phyloP scores from a whole-genome alignment of 495 filamentous ascomycete species.

The Xylaria intraflava region DNA sequence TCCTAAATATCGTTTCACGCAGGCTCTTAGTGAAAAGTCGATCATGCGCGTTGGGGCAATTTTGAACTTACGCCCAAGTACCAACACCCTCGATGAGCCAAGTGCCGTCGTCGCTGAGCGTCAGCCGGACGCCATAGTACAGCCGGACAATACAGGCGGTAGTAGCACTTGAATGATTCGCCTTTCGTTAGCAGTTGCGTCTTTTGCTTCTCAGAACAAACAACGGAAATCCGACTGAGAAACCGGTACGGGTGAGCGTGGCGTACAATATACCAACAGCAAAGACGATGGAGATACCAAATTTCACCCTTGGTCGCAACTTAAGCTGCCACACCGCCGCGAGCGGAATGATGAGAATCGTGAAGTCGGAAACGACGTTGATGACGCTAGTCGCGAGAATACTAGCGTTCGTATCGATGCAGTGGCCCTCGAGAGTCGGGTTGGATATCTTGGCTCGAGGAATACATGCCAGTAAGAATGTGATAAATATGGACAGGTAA shows the following conservation, averaged over 20 bases:
- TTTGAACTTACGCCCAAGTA: conserved; percentile 11
- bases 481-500: conserved; percentile 11
- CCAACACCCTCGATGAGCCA: conserved; percentile 11
- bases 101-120: conserved; percentile 5
- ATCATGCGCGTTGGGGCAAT: not conserved
- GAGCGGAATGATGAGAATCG: conserved; percentile 32
- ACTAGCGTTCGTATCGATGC: conserved; percentile 38
- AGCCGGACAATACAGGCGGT: conserved; percentile 11
- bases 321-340: conserved; percentile 27
- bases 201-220: not conserved
- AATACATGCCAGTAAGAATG: conserved; percentile 14
- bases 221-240: not conserved
- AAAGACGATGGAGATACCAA: conserved; percentile 24
- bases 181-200: not conserved
- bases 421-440: conserved; percentile 28
- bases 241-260: not conserved
- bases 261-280: conserved; percentile 26
- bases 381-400: conserved; percentile 34
- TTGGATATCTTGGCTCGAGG: conserved; percentile 16
- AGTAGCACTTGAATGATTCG: not conserved
- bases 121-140: conserved; percentile 5
- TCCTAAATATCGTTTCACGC: not conserved
- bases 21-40: not conserved
- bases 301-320: conserved; percentile 24
- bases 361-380: conserved; percentile 35